Evolutionary conservation across 1,284 basidiomycete species (phyloP), one percentile per base, ranked within the genome.

Genomic region (Apiotrichum montevideense): DNA sequence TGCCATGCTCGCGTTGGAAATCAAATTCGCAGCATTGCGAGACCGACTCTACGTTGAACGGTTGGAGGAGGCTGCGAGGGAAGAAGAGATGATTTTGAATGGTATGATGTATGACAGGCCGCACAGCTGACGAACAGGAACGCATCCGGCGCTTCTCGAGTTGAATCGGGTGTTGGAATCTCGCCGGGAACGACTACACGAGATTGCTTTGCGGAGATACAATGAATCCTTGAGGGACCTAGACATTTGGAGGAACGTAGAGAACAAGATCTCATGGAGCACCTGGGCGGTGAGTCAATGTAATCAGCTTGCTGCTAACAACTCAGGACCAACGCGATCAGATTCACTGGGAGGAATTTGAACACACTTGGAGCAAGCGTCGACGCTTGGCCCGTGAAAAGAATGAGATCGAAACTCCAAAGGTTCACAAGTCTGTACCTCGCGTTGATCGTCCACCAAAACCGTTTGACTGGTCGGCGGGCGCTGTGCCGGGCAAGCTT

Each of bases 41-140:
- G 81, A 83, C 66, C 73, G 78, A 40, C 74, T 83, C 21, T 83
- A 81, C 65, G 66, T 81, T 37, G 82, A 83, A 64, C 69, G 81
- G 5, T 76, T 82, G 67, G 77, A 80, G 52, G 81, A 83, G 61
- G 76, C 81, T 44, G 78, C 78, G 21, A 72, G 73, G 39, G 82
- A 83, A 66, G 78, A 80, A 57, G 77, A 79, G 34, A 79, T 80
- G 73, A 76, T 83, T 44, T 62, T 79, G 37, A 73, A 79, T 53
- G 80, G 80, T 80, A 52, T 40, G 14, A 32, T n/a, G 4, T 44
- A 33, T n/a, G n/a, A 37, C 32, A 4, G 11, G 35, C 29, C 39
- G 34, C 5, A 6, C 9, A 35, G 29, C 54, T 59, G 21, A 55
- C 39, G 11, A 41, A 8, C 66, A 78, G 79, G 79, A 2, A 77